These are phyloP conservation scores for Fomitopsis schrenkii DNA, from an alignment of 1,284 basidiomycete species.

Conservation along the genomic window DNA sequence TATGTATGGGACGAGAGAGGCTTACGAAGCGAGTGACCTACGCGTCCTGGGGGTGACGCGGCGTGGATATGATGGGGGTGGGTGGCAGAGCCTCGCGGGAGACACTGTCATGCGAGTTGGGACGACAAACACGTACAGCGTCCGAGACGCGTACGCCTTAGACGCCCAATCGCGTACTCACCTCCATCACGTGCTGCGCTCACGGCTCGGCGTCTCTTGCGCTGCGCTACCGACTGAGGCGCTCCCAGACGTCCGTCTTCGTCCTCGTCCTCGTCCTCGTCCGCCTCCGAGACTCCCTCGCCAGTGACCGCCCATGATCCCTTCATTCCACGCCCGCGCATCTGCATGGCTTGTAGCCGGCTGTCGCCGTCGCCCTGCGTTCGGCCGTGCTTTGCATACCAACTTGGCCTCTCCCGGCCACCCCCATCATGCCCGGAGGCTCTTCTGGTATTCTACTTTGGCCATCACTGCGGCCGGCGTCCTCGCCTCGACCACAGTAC, in stretches of 20 bases:
- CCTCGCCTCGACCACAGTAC: constrained; percentile 24
- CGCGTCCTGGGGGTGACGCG: constrained; percentile 12
- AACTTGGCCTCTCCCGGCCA: neutral
- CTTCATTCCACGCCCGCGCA: neutral
- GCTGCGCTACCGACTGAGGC: no score
- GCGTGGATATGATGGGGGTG: neutral
- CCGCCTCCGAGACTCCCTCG: neutral
- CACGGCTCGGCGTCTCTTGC: neutral
- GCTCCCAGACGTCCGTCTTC: no score
- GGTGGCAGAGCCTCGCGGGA: neutral
- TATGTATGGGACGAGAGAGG: neutral
- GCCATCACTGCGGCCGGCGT: constrained; percentile 29
- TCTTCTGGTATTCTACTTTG: constrained; percentile 30
- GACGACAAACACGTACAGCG: neutral
- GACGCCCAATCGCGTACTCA: neutral
- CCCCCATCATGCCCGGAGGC: constrained; percentile 13
- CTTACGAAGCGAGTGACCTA: constrained; percentile 19
- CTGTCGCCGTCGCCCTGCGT: constrained; percentile 4
- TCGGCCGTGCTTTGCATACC: constrained; percentile 9
- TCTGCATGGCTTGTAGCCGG: constrained; percentile 6
- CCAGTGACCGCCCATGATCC: neutral
- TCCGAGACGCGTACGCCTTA: constrained; percentile 1
- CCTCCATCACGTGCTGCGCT: neutral
- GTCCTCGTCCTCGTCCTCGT: neutral
- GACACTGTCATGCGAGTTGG: neutral